Conservation (phyloP, 257 asterid species). For the Solanum arcanum region DNA sequence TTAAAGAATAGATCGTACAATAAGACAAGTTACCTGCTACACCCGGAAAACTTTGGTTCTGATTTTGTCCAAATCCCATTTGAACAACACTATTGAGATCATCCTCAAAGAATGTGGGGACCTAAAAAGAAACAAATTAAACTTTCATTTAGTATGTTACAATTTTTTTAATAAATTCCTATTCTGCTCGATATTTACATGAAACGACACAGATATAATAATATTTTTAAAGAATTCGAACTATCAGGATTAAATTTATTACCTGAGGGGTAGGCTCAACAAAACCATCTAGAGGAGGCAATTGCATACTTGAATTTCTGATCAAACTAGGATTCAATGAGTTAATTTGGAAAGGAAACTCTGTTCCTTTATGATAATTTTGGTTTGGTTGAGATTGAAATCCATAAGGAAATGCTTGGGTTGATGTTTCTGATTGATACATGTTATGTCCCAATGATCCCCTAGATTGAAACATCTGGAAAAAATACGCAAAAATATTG, state of each 20-base stretch:
- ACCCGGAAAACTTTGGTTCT: constrained; percentile 29
- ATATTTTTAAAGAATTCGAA: background rate
- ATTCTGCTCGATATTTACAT: background rate
- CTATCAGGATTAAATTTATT: background rate
- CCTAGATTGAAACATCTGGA: constrained; percentile 44
- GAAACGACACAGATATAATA: rapidly evolving
- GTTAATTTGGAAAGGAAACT: constrained; percentile 24
- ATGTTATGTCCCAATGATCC: constrained; percentile 34
- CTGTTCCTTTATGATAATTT: constrained; percentile 19
- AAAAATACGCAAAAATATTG: background rate
- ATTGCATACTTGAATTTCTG: constrained; percentile 25
- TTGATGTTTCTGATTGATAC: constrained; percentile 24
- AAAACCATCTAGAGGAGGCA: constrained; percentile 36
- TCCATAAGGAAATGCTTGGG: constrained; percentile 22
- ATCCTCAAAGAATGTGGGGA: constrained; percentile 60
- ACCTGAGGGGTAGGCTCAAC: constrained; percentile 53
- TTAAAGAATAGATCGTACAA: background rate
- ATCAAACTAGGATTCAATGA: constrained; percentile 17
- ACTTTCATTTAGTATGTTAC: background rate
- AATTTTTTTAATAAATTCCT: background rate
- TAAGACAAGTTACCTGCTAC: background rate
- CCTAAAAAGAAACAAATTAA: constrained; percentile 17
- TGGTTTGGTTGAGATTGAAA: constrained; percentile 32
- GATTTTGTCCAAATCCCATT: constrained; percentile 71
- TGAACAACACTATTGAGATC: constrained; percentile 78